These are phyloP conservation scores for Cytospora chrysosperma DNA, from an alignment of 2,329 filamentous ascomycete species.

Conservation along the genomic window DNA sequence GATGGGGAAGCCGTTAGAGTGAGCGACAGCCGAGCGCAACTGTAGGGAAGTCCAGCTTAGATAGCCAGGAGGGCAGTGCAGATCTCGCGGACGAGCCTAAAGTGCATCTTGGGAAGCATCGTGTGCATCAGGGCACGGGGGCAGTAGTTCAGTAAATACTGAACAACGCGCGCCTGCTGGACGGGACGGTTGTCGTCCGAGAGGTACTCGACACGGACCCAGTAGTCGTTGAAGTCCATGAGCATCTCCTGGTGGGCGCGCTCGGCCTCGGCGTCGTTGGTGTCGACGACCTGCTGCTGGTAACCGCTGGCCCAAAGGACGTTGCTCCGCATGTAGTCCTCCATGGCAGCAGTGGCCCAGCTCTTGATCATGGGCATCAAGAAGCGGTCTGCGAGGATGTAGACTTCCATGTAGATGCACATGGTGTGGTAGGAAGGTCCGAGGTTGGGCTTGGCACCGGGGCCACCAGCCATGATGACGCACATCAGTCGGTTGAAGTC, in stretches of 20 bases:
- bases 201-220: neutral
- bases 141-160: constrained; percentile 1
- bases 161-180: neutral
- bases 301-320: neutral
- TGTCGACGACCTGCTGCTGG: constrained; percentile 4
- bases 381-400: constrained; percentile 16
- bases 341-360: neutral
- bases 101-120: neutral
- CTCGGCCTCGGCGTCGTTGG: neutral
- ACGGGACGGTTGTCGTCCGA: neutral
- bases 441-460: neutral
- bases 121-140: neutral
- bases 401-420: neutral
- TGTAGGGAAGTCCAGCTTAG: neutral
- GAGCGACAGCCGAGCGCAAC: neutral
- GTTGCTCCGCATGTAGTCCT: neutral
- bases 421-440: neutral
- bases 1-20: neutral
- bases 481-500: constrained; percentile 2
- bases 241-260: neutral
- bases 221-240: constrained; percentile 2
- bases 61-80: neutral
- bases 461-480: neutral
- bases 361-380: neutral
- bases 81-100: neutral